Base-by-base conservation (phyloP, 345 rosid species). In the Melaleuca alternifolia region DNA sequence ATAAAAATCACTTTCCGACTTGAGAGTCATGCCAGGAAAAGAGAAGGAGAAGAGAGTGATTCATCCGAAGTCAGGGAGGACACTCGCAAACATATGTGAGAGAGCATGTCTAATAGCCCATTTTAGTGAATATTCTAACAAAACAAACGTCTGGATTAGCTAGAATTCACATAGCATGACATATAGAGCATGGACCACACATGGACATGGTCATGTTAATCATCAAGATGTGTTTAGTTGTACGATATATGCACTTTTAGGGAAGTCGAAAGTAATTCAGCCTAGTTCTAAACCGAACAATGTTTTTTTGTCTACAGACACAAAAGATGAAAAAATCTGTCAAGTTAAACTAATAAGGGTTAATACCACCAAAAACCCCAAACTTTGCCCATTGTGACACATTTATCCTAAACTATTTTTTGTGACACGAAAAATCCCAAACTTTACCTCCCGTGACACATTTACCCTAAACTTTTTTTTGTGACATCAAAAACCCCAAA, bases 171-270 rank as follows among this genome's bases (percentile, higher is more conserved):
- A 23, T 3, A 21, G 61, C 6, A 54, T 54, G n/a, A 54, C n/a
- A 54, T 54, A 23, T 54, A 23, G 5, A 54, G 23, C 23, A 54
- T 1, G n/a, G 11, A 21, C 23, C 59, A 41, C 59, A 5, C n/a
- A 54, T 0, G 5, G 12, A 9, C 23, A 54, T 54, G 0, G 23
- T 23, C 23, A 0, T 23, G 1, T 51, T 51, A 51, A 51, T 51
- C 6, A 14, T 51, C 53, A 51, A 51, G 53, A 51, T 56, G 28
- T 56, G 61, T 23, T 56, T 56, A 9, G 13, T 24, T 9, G 10
- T 56, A 10, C 5, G n/a, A 56, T 56, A 56, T 56, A 56, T 56
- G 13, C 24, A 51, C 12, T 51, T 51, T 51, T 51, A 51, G 15
- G 15, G 53, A 3, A 56, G n/a, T 56, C 6, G 5, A 56, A 56